These are phyloP conservation scores for Cyberlindnera suaveolens DNA, from an alignment of 805 yeast species.

Conservation along the genomic window DNA sequence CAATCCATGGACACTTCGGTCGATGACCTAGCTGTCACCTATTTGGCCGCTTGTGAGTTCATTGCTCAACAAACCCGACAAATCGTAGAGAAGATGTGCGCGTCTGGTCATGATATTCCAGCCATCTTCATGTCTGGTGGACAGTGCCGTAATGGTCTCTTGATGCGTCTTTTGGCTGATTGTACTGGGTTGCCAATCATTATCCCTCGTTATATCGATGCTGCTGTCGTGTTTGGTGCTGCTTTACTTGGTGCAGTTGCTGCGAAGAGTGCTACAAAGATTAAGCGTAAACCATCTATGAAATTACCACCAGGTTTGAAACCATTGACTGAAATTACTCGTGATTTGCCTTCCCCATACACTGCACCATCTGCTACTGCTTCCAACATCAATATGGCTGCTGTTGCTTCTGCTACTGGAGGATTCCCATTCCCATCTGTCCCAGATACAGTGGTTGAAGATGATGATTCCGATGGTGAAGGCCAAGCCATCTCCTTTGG, in stretches of 20 bases:
- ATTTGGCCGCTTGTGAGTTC: slow-evolving; percentile 93
- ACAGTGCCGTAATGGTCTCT: slow-evolving; percentile 86
- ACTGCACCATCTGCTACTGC: slow-evolving; percentile 80
- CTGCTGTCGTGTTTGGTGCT: slow-evolving; percentile 95
- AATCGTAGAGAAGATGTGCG: slow-evolving; percentile 79
- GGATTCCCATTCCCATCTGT: slow-evolving; percentile 47
- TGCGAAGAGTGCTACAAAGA: slow-evolving; percentile 51
- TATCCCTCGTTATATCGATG: slow-evolving; percentile 91
- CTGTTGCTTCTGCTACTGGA: slow-evolving; percentile 24
- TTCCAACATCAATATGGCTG: slow-evolving; percentile 44
- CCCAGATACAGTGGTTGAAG: slow-evolving; percentile 28
- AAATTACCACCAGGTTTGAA: slow-evolving; percentile 24
- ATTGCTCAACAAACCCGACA: slow-evolving; percentile 97
- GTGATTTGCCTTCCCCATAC: slow-evolving; percentile 54
- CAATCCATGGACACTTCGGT: slow-evolving; percentile 86
- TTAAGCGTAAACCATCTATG: slow-evolving; percentile 19
- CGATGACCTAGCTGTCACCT: slow-evolving; percentile 77
- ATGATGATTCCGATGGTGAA: slow-evolving; percentile 39
- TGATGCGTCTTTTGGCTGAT: slow-evolving; percentile 87
- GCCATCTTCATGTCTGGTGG: slow-evolving; percentile 92
- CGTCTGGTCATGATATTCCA: slow-evolving; percentile 68
- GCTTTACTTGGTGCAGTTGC: slow-evolving; percentile 95
- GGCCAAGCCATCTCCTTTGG: slow-evolving; percentile 54
- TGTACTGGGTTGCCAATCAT: slow-evolving; percentile 89
- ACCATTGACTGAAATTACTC: slow-evolving; percentile 17